A percentile compares a stretch with the other conserved stretches of the same genome.
Evolutionary conservation across 768 basidiomycete genomes (phyloP).

Genomic region (Lactarius vividus): DNA sequence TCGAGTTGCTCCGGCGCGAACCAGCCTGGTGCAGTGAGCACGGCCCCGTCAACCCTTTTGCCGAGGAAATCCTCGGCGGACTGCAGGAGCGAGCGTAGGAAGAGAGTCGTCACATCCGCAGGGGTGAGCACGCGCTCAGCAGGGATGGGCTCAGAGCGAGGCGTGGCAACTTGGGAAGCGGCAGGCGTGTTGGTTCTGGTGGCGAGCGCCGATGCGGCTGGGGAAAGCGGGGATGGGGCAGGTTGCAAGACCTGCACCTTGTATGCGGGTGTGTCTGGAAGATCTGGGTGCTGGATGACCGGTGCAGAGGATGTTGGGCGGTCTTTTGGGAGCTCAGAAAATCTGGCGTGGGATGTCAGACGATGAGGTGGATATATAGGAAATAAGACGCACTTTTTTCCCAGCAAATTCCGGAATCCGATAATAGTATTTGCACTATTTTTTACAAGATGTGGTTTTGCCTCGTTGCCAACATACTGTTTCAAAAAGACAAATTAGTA

Average conservation of each 20-base stretch:
- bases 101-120: conserved; percentile 79
- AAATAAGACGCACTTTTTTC: conserved; percentile 68
- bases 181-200: conserved; percentile 60
- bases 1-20: conserved; percentile 67
- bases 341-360: conserved; percentile 43
- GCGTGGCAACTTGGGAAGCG: conserved; percentile 65
- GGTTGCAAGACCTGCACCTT: conserved; percentile 78
- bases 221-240: conserved; percentile 64
- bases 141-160: conserved; percentile 67
- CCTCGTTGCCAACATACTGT: conserved; percentile 95
- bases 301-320: conserved; percentile 56
- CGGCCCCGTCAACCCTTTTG: conserved; percentile 71
- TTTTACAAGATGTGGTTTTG: conserved; percentile 91
- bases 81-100: conserved; percentile 77
- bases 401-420: conserved; percentile 91
- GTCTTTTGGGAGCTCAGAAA: conserved; percentile 67
- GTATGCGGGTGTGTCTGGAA: conserved; percentile 75
- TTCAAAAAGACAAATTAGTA: conserved; percentile 10
- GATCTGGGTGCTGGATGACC: conserved; percentile 72
- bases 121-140: conserved; percentile 73
- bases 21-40: conserved; percentile 76
- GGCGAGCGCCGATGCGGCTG: conserved; percentile 38
- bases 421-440: conserved; percentile 91
- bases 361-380: background rate
- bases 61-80: conserved; percentile 93